Base-by-base conservation (phyloP, 805 yeast species). In the Metschnikowia borealis region DNA sequence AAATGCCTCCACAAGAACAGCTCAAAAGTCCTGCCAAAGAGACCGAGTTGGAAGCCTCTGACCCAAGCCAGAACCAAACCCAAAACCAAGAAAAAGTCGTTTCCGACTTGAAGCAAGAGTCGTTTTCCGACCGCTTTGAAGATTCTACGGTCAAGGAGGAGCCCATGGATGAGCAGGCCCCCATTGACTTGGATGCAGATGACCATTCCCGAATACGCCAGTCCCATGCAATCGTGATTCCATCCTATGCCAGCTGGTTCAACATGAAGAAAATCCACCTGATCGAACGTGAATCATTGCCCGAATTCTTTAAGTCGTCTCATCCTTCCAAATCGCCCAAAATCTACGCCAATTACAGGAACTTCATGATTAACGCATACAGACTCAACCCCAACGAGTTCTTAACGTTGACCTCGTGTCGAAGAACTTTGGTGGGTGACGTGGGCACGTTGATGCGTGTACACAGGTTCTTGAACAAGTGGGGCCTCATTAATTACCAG, bases 401-500 rank as follows among this genome's bases (percentile, higher is more conserved):
- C 62, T 72, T 91, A 38, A 87, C 97, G 0, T 83, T 89, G 51
- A 91, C 97, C 0, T 95, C 97, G 0, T 86, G 90, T 49, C 83
- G 98, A 64, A 83, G 97, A 60, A 89, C 89, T 58, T 75, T 91
- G 50, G 90, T 89, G 13, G 96, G 96, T 50, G 97, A 91, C 71
- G 96, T 89, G 6, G 92, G 95, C 2, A 81, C 96, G 0, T 79
- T 91, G 53, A 80, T 90, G 76, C 81, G 96, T 55, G 82, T 91
- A 7, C 96, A 89, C 62, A 78, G 84, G 47, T 90, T 91, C 63
- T 71, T 91, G 51, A 88, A 83, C 58, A 87, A 86, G 65, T 91
- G 97, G 97, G 97, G 97, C 0, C 73, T 91, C 46, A 88, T 91
- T 47, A 91, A 91, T 67, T 91, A 91, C 66, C 97, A 91, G 67